Conservation (phyloP, 1,139 yeast species). For the Sugiyamaella grinbergsii region DNA sequence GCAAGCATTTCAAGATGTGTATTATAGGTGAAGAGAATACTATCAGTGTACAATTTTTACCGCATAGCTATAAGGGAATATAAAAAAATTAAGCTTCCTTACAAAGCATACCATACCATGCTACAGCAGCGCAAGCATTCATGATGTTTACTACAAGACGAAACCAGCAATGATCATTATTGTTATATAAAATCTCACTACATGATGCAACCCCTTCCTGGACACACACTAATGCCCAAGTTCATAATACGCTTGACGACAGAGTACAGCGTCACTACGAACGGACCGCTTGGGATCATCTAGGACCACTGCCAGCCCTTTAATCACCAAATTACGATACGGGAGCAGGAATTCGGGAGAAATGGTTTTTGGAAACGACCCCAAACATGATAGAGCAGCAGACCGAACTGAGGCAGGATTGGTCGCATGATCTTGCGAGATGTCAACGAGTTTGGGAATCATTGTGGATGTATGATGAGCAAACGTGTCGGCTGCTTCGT, state of each 20-base stretch:
- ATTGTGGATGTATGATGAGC: constrained; percentile 57
- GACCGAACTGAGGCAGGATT: constrained; percentile 53
- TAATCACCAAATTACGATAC: constrained; percentile 55
- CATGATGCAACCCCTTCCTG: too few relatives aligned
- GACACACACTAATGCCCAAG: constrained; percentile 32
- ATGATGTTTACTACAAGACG: too few relatives aligned
- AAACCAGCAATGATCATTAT: too few relatives aligned
- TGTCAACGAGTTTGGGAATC: constrained; percentile 55
- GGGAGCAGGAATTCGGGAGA: constrained; percentile 51
- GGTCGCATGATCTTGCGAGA: constrained; percentile 26
- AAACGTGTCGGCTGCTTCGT: constrained; percentile 55
- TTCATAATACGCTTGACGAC: constrained; percentile 76
- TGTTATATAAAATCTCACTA: too few relatives aligned
- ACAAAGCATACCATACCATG: too few relatives aligned
- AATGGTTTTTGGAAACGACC: constrained; percentile 48
- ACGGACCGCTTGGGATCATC: constrained; percentile 78
- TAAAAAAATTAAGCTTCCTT: too few relatives aligned
- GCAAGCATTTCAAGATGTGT: background rate
- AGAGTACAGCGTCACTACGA: constrained; percentile 72
- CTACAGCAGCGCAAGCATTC: too few relatives aligned
- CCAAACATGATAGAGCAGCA: constrained; percentile 59
- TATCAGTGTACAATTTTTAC: too few relatives aligned
- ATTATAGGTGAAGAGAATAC: too few relatives aligned
- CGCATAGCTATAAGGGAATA: too few relatives aligned
- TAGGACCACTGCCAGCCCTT: constrained; percentile 53